phyloP scores from a whole-genome alignment of 1,284 basidiomycete genomes.

The Ganoderma sinense region DNA sequence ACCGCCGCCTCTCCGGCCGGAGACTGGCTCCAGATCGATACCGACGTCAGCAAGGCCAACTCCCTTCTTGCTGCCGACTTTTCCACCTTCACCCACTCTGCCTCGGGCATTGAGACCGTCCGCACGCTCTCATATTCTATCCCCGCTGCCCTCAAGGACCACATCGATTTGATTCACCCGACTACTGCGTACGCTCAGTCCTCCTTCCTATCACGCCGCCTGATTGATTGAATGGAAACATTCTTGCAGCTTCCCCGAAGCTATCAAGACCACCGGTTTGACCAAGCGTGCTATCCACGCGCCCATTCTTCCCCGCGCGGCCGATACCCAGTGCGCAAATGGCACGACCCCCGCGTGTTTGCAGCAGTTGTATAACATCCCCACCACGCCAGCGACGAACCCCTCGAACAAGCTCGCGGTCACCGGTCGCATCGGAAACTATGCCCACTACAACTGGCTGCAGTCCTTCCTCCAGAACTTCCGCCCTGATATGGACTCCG shows the following conservation, averaged over 20 bases:
- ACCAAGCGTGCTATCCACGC: conserved; percentile 18
- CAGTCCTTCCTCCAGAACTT: conserved; percentile 57
- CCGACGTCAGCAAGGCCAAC: conserved; percentile 47
- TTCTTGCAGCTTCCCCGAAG: conserved; percentile 20
- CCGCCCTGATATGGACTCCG: conserved; percentile 53
- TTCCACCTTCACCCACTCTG: conserved; percentile 44
- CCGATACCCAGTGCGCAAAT: conserved; percentile 41
- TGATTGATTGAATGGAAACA: neutral
- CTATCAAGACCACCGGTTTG: conserved; percentile 6
- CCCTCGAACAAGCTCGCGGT: conserved; percentile 57
- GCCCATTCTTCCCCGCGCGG: conserved; percentile 15
- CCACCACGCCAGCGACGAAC: conserved; percentile 52
- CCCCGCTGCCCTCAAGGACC: conserved; percentile 43
- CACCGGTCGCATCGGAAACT: conserved; percentile 61
- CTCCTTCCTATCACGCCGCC: neutral
- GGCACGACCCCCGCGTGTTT: conserved; percentile 63
- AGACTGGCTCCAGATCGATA: conserved; percentile 49
- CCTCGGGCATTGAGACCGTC: conserved; percentile 39
- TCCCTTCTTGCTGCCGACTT: conserved; percentile 47
- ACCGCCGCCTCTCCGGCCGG: conserved; percentile 42
- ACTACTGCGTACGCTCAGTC: conserved; percentile 40
- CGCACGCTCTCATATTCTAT: conserved; percentile 53
- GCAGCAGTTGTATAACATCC: conserved; percentile 56
- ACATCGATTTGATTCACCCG: conserved; percentile 50
- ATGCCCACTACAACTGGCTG: conserved; percentile 57